Evolutionary conservation across 805 yeast genomes (phyloP).

Genomic region (Candida jianshihensis): DNA sequence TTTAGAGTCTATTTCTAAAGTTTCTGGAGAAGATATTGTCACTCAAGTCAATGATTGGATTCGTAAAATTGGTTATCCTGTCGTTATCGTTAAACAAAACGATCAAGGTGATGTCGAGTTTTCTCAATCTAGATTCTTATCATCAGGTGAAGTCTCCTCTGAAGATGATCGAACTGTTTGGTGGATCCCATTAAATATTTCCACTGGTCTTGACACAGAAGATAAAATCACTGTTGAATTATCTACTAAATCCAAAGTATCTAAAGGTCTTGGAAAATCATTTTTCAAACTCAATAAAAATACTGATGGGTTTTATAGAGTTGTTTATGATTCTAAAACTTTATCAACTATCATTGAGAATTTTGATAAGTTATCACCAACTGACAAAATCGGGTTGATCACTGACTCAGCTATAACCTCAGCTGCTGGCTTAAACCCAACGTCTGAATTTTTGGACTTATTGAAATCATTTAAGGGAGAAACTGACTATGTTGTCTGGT

Average conservation of each 20-base stretch:
- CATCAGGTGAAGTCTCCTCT: conserved; percentile 66
- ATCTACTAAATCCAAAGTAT: conserved; percentile 38
- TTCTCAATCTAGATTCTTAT: conserved; percentile 65
- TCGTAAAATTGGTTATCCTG: conserved; percentile 71
- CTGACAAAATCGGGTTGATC: conserved; percentile 70
- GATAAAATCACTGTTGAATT: conserved; percentile 49
- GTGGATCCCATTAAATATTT: conserved; percentile 47
- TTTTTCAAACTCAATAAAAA: conserved; percentile 68
- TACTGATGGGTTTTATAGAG: conserved; percentile 69
- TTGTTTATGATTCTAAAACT: conserved; percentile 58
- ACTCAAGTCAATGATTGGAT: conserved; percentile 73
- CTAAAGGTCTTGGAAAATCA: conserved; percentile 33
- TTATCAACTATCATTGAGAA: conserved; percentile 55
- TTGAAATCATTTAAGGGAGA: conserved; percentile 53
- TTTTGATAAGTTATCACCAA: conserved; percentile 50
- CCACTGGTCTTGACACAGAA: conserved; percentile 39
- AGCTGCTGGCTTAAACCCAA: conserved; percentile 57
- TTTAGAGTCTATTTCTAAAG: conserved; percentile 64
- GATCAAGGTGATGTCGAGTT: conserved; percentile 40
- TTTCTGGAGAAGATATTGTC: conserved; percentile 63
- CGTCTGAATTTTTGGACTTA: conserved; percentile 52
- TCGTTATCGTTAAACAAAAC: conserved; percentile 53
- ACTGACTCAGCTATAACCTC: conserved; percentile 67
- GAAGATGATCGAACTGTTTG: conserved; percentile 63
- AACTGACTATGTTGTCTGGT: conserved; percentile 60